Percentiles rank a stretch among this genome's conserved stretches.
Conservation (phyloP, 768 basidiomycete genomes). For the Suillus placidus region DNA sequence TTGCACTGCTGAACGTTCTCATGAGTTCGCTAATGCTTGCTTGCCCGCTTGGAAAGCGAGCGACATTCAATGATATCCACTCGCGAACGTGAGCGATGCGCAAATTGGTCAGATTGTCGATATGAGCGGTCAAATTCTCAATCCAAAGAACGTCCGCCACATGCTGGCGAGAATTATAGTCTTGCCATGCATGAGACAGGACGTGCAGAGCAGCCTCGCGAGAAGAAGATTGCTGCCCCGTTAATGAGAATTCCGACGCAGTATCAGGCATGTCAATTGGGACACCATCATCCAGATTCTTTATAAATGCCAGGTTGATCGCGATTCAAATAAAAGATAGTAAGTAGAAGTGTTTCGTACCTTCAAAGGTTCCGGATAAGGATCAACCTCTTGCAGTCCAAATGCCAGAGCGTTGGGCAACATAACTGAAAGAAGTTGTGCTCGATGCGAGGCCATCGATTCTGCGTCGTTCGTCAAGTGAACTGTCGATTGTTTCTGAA, state of each 20-base stretch:
- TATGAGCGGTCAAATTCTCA: slow-evolving; percentile 37
- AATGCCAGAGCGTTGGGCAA: slow-evolving; percentile 51
- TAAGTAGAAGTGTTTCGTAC: slow-evolving; percentile 34
- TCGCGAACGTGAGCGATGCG: slow-evolving; percentile 50
- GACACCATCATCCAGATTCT: slow-evolving; percentile 58
- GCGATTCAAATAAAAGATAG: background rate
- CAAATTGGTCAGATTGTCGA: slow-evolving; percentile 42
- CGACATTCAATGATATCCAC: slow-evolving; percentile 55
- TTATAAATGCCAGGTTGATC: background rate
- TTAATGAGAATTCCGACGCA: slow-evolving; percentile 37
- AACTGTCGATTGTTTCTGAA: background rate
- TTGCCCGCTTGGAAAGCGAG: slow-evolving; percentile 47
- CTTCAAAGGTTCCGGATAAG: slow-evolving; percentile 53
- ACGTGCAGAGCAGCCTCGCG: background rate
- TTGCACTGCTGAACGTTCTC: background rate
- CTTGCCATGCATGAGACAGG: slow-evolving; percentile 30
- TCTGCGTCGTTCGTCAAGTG: slow-evolving; percentile 31
- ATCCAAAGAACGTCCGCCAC: slow-evolving; percentile 47
- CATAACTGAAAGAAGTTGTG: slow-evolving; percentile 42
- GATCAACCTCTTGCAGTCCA: slow-evolving; percentile 49
- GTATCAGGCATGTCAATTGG: slow-evolving; percentile 42
- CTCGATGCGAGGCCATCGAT: slow-evolving; percentile 52
- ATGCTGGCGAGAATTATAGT: slow-evolving; percentile 35
- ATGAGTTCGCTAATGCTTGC: slow-evolving; percentile 48
- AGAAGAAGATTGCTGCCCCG: background rate